Evolutionary conservation across 768 basidiomycete genomes (phyloP).

Genomic region (Heimioporus sp.): DNA sequence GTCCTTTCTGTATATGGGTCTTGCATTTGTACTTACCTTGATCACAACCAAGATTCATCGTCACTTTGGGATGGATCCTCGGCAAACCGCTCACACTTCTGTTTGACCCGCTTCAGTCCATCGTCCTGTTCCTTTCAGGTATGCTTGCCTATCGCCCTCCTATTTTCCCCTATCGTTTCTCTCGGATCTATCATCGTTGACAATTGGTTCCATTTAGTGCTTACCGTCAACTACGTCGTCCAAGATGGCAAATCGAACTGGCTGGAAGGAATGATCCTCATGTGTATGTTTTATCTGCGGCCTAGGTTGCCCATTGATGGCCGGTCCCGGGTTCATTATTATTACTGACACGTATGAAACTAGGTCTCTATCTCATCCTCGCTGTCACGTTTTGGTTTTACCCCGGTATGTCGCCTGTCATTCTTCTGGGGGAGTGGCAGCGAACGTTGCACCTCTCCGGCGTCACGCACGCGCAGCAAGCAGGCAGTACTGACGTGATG

Average conservation of each 20-base stretch:
- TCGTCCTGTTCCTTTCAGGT: conserved; percentile 21
- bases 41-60: conserved; percentile 53
- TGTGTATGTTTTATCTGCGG: conserved; percentile 41
- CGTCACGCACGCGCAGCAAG: no score
- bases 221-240: conserved; percentile 84
- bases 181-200: neutral
- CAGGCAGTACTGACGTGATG: conserved; percentile 1
- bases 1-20: conserved; percentile 16
- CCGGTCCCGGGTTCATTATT: neutral
- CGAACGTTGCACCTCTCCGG: neutral
- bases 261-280: conserved; percentile 85
- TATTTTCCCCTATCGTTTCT: neutral
- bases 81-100: conserved; percentile 76
- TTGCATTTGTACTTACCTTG: conserved; percentile 5
- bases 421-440: neutral
- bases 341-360: conserved; percentile 2
- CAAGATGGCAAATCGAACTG: conserved; percentile 90
- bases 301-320: neutral
- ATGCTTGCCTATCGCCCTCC: conserved; percentile 15
- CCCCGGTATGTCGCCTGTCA: conserved; percentile 33
- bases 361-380: conserved; percentile 56
- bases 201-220: conserved; percentile 40
- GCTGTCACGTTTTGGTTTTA: conserved; percentile 55
- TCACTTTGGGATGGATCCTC: conserved; percentile 78
- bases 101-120: conserved; percentile 85